Evolutionary conservation across 2,329 filamentous ascomycete genomes (phyloP), one percentile per base, ranked within the genome.

Genomic region (Fusarium coffeatum): DNA sequence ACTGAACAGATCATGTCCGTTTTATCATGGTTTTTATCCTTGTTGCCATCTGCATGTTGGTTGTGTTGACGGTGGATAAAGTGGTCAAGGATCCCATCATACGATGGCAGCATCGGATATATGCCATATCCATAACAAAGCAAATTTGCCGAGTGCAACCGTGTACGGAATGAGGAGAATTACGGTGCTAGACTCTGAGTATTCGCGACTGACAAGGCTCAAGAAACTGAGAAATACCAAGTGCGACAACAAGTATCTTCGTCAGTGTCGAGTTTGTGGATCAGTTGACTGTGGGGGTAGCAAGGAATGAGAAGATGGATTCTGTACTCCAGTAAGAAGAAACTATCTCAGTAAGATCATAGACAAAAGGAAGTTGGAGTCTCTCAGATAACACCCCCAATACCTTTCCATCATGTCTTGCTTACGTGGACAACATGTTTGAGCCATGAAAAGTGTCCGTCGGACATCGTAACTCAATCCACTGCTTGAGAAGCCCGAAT

Each of bases 381-480:
- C 12, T 11, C 13, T 28, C 28, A 11, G 28, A 28, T 28, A 13
- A 28, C 25, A 27, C 12, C 28, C 28, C 4, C 28, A 68, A 15
- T 64, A 69, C 9, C 54, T 53, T 16, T 40, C 45, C 62, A 16
- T 67, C 45, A 2, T 63, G 40, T 8, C 49, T 54, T 2, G 43
- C 57, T 54, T 3, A 34, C 57, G n/a, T 70, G 62, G 3, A 50
- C 16, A n/a, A 64, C 54, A 18, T 69, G 67, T 28, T 28, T 6
- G 28, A 28, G 28, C 28, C 12, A 12, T 28, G 28, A 28, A 28
- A 13, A 28, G 11, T 28, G 28, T 28, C 28, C 28, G 28, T 28
- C 28, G 11, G 28, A 67, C 49, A 22, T 46, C 13, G 2, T 46
- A 70, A 0, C 66, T 57, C 6, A 43, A 0, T 13, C 12, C 28